A percentile compares a stretch with the other conserved stretches of the same genome.
Conservation (phyloP, 345 rosid species). For the Corymbia maculata region DNA sequence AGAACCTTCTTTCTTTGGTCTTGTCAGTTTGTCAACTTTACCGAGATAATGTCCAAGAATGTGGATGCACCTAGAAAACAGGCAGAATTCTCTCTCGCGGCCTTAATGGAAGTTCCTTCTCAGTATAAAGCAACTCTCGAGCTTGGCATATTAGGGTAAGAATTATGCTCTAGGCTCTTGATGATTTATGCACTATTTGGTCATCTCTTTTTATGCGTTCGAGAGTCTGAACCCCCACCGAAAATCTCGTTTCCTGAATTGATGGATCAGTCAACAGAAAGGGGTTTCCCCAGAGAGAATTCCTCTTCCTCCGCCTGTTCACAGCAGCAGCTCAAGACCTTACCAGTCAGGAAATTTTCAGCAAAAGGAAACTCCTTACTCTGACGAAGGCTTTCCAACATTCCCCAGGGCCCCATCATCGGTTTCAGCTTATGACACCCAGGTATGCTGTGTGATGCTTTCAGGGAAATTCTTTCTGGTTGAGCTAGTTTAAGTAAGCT, state of each 20-base stretch:
- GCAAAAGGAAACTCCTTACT: slow-evolving; percentile 10
- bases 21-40: slow-evolving; percentile 78
- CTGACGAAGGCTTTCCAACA: slow-evolving; percentile 16
- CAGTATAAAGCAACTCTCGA: slow-evolving; percentile 85
- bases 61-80: slow-evolving; percentile 49
- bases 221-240: neutral
- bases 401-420: slow-evolving; percentile 24
- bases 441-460: slow-evolving; percentile 24
- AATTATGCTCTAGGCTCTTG: neutral
- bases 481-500: neutral
- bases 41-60: slow-evolving; percentile 76
- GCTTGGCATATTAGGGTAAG: slow-evolving; percentile 63
- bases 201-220: neutral
- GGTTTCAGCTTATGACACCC: slow-evolving; percentile 25
- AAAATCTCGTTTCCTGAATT: neutral
- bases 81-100: slow-evolving; percentile 70
- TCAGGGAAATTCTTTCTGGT: neutral
- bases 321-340: slow-evolving; percentile 21
- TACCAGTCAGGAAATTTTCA: slow-evolving; percentile 28
- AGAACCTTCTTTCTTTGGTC: neutral
- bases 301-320: slow-evolving; percentile 66
- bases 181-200: neutral
- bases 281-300: slow-evolving; percentile 41
- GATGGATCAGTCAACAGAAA: slow-evolving; percentile 15
- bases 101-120: slow-evolving; percentile 91